Evolutionary conservation across 176 grass and related monocot genomes (phyloP).

Genomic region (Carex myosuroides): DNA sequence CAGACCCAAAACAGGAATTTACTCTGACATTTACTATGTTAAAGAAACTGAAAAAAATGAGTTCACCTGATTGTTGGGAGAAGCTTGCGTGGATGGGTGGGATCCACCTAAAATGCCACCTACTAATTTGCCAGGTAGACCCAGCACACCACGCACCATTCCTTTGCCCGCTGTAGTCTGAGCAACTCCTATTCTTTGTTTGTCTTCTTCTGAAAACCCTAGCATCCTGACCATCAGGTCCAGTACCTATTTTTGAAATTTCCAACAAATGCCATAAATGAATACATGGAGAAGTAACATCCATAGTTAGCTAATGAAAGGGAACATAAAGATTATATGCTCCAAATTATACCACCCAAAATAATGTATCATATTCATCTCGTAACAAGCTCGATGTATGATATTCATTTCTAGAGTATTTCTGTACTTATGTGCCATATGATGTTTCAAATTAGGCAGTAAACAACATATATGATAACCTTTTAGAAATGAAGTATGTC

Average conservation of each 20-base stretch:
- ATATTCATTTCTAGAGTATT: background rate
- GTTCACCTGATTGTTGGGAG: constrained; percentile 57
- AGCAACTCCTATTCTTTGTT: constrained; percentile 76
- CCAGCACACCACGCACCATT: constrained; percentile 76
- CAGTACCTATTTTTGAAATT: constrained; percentile 45
- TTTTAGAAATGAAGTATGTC: background rate
- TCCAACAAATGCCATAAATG: background rate
- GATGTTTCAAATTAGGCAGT: background rate
- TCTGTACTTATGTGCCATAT: background rate
- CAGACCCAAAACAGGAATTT: background rate
- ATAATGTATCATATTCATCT: background rate
- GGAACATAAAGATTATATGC: background rate
- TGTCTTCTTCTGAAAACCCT: constrained; percentile 95
- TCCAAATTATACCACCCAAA: background rate
- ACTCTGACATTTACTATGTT: background rate
- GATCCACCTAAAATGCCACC: constrained; percentile 64
- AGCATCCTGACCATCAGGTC: constrained; percentile 95
- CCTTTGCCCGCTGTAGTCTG: constrained; percentile 68
- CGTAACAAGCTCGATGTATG: background rate
- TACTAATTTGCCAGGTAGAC: constrained; percentile 67
- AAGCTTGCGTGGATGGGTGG: constrained; percentile 35
- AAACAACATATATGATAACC: background rate
- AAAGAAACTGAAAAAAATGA: background rate
- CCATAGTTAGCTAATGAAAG: background rate
- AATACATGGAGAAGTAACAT: background rate